These are phyloP conservation scores for Paspalum vaginatum DNA, from an alignment of 176 grass and related monocot species.

Conservation along the genomic window DNA sequence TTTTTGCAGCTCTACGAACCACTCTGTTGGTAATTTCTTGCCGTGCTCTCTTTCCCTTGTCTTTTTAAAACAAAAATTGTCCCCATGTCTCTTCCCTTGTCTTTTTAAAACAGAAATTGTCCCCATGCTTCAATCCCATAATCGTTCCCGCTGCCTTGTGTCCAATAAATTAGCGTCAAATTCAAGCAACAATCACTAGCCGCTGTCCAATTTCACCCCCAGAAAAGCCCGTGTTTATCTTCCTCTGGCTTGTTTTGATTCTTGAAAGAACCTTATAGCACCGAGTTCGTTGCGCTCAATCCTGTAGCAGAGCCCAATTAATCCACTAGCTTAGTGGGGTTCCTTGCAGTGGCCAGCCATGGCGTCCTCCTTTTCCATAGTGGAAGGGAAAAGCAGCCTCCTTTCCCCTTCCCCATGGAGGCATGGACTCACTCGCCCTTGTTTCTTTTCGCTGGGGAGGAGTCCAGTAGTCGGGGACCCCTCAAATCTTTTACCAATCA, in stretches of 20 bases:
- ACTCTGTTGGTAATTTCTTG: neutral
- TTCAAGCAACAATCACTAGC: neutral
- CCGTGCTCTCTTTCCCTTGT: neutral
- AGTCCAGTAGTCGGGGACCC: conserved; percentile 25
- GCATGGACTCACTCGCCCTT: conserved; percentile 20
- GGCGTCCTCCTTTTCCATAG: conserved; percentile 31
- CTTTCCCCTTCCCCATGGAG: conserved; percentile 33
- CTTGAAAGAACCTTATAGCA: no score
- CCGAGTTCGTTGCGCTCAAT: neutral
- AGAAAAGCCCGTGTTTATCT: neutral
- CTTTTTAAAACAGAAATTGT: neutral
- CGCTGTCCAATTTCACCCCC: neutral
- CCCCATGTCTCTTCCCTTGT: neutral
- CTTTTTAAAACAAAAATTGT: no score
- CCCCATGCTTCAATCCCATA: neutral
- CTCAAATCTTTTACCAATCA: conserved; percentile 48
- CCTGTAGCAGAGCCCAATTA: conserved; percentile 9
- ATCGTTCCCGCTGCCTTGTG: neutral
- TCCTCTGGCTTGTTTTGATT: neutral
- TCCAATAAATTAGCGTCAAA: neutral
- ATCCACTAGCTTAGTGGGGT: conserved; percentile 25
- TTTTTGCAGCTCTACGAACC: neutral
- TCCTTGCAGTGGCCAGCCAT: conserved; percentile 26
- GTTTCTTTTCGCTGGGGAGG: neutral
- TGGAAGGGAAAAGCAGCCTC: conserved; percentile 40